phyloP scores from a whole-genome alignment of 78 protist species.

The Guillardia theta region DNA sequence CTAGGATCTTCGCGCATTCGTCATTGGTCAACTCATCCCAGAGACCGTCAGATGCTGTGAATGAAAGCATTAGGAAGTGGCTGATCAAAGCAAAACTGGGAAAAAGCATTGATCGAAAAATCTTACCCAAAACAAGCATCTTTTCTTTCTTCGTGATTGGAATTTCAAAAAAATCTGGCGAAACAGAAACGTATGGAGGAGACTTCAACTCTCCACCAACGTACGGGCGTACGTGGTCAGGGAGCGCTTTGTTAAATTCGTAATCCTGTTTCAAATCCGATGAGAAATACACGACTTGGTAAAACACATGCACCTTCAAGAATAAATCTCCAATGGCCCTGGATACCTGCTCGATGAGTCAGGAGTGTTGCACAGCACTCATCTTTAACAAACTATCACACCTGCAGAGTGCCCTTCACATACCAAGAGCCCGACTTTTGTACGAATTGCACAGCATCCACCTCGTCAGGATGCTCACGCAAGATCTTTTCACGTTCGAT shows the following conservation, averaged over 20 bases:
- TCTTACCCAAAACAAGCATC: too few species aligned
- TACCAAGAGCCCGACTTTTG: neutral
- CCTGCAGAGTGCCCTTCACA: neutral
- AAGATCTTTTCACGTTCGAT: neutral
- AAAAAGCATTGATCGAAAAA: too few species aligned
- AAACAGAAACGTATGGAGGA: neutral
- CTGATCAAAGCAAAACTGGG: too few species aligned
- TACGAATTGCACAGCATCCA: neutral
- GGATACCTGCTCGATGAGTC: neutral
- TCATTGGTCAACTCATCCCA: neutral
- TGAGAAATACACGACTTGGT: too few species aligned
- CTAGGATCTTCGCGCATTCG: neutral
- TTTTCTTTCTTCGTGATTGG: neutral
- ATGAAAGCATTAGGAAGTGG: too few species aligned
- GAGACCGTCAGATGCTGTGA: neutral
- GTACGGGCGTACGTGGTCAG: neutral
- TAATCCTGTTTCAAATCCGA: too few species aligned
- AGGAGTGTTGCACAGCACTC: neutral
- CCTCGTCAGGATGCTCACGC: neutral
- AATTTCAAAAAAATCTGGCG: neutral
- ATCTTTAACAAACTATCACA: neutral
- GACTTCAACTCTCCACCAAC: neutral
- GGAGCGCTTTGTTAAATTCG: neutral
- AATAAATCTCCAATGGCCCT: neutral
- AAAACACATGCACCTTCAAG: neutral